Evolutionary conservation across 306 rosid species (phyloP).

Genomic region (Myrica gale): DNA sequence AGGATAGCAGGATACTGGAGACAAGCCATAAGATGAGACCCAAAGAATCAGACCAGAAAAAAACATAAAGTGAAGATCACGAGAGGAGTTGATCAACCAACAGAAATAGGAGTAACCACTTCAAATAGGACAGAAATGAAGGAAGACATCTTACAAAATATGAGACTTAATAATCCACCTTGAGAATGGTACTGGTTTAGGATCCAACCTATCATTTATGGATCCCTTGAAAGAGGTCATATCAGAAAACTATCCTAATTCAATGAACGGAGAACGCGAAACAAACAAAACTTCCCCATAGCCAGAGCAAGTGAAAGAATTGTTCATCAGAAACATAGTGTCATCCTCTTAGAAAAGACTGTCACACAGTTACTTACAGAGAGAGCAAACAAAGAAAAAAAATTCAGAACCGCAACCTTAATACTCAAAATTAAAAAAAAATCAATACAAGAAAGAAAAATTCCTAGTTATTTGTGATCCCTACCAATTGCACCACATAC

Average conservation of each 20-base stretch:
- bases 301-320: not conserved
- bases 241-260: not conserved
- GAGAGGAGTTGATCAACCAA: conserved; percentile 3
- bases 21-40: not conserved
- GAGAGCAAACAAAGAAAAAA: no score
- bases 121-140: not conserved
- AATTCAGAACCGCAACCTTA: no score
- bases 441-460: no score
- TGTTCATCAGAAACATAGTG: not conserved
- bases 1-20: not conserved
- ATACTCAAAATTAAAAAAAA: no score
- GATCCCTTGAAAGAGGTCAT: not conserved
- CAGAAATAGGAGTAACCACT: not conserved
- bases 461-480: no score
- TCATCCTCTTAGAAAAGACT: not conserved
- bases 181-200: not conserved
- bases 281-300: not conserved
- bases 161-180: not conserved
- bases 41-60: not conserved
- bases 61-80: not conserved
- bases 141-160: not conserved
- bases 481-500: no score
- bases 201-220: not conserved
- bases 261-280: not conserved
- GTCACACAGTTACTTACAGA: no score